Percentiles rank a stretch among this genome's conserved stretches.
Evolutionary conservation across 257 asterid species (phyloP).

Genomic region (Lantana camara): DNA sequence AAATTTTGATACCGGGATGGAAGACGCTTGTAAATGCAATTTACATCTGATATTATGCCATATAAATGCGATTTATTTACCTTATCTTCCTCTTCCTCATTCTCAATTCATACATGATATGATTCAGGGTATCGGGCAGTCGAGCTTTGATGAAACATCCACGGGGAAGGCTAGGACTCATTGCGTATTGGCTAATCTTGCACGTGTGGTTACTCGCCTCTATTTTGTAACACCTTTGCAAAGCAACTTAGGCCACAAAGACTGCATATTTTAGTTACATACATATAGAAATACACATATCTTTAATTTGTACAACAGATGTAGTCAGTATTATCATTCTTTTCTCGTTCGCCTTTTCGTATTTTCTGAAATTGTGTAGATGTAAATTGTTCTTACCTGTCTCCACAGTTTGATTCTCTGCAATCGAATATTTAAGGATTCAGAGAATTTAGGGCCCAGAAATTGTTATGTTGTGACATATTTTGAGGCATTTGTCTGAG

Average conservation of each 20-base stretch:
- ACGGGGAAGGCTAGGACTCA: slow-evolving; percentile 78
- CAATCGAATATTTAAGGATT: slow-evolving; percentile 57
- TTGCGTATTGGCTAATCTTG: slow-evolving; percentile 76
- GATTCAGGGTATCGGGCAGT: slow-evolving; percentile 84
- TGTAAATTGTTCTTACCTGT: slow-evolving; percentile 40
- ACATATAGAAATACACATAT: slow-evolving; percentile 7
- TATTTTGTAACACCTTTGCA: slow-evolving; percentile 52
- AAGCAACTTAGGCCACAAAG: slow-evolving; percentile 16
- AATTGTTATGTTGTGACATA: slow-evolving; percentile 30
- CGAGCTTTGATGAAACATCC: slow-evolving; percentile 91
- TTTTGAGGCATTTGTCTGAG: slow-evolving; percentile 11
- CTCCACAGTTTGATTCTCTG: slow-evolving; percentile 57
- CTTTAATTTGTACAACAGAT: slow-evolving; percentile 42
- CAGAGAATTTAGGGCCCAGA: slow-evolving; percentile 41
- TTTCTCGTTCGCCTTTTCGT: slow-evolving; percentile 4
- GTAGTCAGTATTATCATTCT: slow-evolving; percentile 21
- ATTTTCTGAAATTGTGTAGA: slow-evolving; percentile 25
- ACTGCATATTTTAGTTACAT: too few relatives aligned
- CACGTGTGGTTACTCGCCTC: slow-evolving; percentile 85
- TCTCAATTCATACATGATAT: slow-evolving; percentile 22
- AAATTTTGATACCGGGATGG: too few relatives aligned
- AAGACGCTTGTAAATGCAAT: too few relatives aligned
- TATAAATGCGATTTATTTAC: background rate
- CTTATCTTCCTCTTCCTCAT: slow-evolving; percentile 12
- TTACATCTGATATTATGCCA: background rate